A percentile compares a stretch with the other conserved stretches of the same genome.
These are phyloP conservation scores for Fusarium cyanostomum DNA, from an alignment of 2,329 filamentous ascomycete species.

Conservation along the genomic window DNA sequence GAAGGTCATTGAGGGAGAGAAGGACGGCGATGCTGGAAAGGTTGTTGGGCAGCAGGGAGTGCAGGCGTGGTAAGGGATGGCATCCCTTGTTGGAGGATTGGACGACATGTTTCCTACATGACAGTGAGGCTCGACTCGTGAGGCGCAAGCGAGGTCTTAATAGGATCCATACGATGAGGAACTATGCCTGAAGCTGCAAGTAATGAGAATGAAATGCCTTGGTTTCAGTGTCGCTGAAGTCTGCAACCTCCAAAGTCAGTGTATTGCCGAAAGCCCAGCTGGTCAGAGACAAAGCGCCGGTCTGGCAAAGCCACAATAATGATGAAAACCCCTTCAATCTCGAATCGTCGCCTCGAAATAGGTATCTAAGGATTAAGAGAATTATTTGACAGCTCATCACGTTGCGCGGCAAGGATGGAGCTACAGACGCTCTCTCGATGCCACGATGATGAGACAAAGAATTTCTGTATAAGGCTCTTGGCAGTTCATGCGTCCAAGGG, in stretches of 20 bases:
- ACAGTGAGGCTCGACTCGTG: background rate
- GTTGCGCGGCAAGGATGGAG: background rate
- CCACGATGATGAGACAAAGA: background rate
- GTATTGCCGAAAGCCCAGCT: background rate
- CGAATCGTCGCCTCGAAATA: background rate
- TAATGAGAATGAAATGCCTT: background rate
- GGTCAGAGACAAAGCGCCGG: background rate
- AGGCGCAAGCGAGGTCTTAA: background rate
- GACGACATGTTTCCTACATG: too few species aligned
- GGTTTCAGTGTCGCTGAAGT: background rate
- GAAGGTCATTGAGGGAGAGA: conserved; percentile 53
- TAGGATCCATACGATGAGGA: too few species aligned
- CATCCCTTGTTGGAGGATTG: too few species aligned
- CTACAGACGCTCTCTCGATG: background rate
- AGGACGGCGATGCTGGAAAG: conserved; percentile 54
- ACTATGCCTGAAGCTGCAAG: too few species aligned
- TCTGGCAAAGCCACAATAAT: conserved; percentile 30
- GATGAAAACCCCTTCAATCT: conserved; percentile 12
- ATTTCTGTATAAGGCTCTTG: conserved; percentile 11
- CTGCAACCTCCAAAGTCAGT: background rate
- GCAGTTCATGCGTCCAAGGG: conserved; percentile 17
- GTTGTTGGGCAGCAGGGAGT: conserved; percentile 45
- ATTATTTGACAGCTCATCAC: conserved; percentile 4
- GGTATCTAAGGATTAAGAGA: background rate
- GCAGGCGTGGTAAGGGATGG: conserved; percentile 45